phyloP scores from a whole-genome alignment of 176 grass and related monocot species.

The Oryza meridionalis region DNA sequence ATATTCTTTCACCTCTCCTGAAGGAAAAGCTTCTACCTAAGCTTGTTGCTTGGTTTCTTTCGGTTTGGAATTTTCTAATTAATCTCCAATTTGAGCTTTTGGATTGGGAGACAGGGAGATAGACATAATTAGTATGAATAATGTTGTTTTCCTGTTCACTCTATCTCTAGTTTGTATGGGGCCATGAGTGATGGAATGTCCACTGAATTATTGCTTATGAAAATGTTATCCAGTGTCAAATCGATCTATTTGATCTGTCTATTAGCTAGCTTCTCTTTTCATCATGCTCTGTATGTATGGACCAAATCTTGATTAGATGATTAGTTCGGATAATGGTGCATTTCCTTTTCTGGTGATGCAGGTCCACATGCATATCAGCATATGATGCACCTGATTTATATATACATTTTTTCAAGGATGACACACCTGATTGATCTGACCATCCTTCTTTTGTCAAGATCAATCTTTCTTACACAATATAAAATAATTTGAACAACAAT shows the following conservation, averaged over 20 bases:
- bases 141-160: not conserved
- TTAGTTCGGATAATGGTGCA: not conserved
- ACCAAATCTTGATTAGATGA: not conserved
- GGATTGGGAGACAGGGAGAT: not conserved
- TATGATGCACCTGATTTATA: not conserved
- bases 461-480: not conserved
- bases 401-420: no score
- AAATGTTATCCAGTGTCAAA: constrained; percentile 37
- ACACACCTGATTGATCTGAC: not conserved
- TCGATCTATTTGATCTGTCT: constrained; percentile 4
- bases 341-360: constrained; percentile 11
- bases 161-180: not conserved
- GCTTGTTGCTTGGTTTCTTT: not conserved
- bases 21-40: not conserved
- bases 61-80: not conserved
- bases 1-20: constrained; percentile 16
- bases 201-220: constrained; percentile 37
- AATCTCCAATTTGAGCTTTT: not conserved
- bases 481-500: no score
- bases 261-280: not conserved
- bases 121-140: not conserved
- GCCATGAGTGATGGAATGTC: not conserved
- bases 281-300: not conserved
- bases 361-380: not conserved
- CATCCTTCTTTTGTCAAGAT: not conserved